Conservation (phyloP, 73 alveolate species). For the Paramecium pentaurelia region DNA sequence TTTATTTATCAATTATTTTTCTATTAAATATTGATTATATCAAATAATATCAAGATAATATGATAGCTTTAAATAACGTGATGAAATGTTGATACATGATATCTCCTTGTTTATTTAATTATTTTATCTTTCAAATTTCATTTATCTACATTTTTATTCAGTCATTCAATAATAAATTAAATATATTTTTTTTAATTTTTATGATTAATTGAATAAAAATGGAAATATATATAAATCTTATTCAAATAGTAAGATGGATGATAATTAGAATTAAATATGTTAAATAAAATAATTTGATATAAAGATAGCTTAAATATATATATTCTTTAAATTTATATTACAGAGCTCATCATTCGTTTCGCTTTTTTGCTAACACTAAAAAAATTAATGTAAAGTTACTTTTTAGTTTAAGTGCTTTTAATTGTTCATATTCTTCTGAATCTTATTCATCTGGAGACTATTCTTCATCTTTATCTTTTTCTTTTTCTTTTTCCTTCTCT, state of each 20-base stretch:
- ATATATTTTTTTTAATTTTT: too few species aligned
- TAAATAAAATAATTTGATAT: not conserved
- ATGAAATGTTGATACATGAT: too few species aligned
- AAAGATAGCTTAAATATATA: not conserved
- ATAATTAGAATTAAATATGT: not conserved
- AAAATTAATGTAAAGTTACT: not conserved
- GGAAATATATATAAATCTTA: too few species aligned
- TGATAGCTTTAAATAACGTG: too few species aligned
- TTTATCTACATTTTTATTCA: too few species aligned
- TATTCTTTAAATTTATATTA: not conserved
- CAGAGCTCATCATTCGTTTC: constrained; percentile 1
- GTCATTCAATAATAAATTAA: too few species aligned
- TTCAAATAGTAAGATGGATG: not conserved
- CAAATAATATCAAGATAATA: too few species aligned
- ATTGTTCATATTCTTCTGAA: not conserved
- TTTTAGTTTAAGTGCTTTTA: not conserved
- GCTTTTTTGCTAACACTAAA: not conserved
- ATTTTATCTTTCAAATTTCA: too few species aligned
- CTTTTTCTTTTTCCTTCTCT: not conserved
- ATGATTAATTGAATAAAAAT: too few species aligned
- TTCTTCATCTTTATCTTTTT: not conserved
- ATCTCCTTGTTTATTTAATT: too few species aligned
- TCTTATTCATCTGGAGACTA: not conserved
- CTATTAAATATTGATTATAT: too few species aligned
- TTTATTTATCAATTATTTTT: too few species aligned